Conservation (phyloP, 306 rosid genomes). For the Cucumis cinereus region DNA sequence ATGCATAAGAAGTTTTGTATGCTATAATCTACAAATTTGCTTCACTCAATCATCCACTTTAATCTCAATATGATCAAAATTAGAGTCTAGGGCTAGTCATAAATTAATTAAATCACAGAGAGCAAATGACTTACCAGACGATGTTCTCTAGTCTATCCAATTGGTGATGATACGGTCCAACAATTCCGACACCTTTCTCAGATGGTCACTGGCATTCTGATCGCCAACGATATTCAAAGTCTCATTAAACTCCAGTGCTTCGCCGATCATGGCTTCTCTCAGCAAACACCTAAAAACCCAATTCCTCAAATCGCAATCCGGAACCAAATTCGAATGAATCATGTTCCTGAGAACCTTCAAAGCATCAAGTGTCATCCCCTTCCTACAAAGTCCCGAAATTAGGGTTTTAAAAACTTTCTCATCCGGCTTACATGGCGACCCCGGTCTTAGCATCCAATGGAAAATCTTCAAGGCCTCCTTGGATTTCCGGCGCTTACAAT, state of each 20-base stretch:
- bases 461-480: constrained; percentile 40
- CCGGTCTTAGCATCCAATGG: constrained; percentile 41
- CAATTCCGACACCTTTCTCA: constrained; percentile 18
- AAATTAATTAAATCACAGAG: neutral
- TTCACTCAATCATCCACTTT: neutral
- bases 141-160: constrained; percentile 28
- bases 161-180: constrained; percentile 24
- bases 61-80: neutral
- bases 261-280: constrained; percentile 42
- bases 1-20: neutral
- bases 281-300: constrained; percentile 30
- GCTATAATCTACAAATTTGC: neutral
- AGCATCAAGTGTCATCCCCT: constrained; percentile 33
- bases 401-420: constrained; percentile 20
- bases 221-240: constrained; percentile 15
- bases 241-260: constrained; percentile 32
- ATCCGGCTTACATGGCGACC: constrained; percentile 32
- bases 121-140: constrained; percentile 11
- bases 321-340: constrained; percentile 11
- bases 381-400: constrained; percentile 29
- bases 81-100: neutral
- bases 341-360: constrained; percentile 37
- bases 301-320: constrained; percentile 10
- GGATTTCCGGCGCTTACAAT: constrained; percentile 13
- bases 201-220: neutral